These are phyloP conservation scores for Mycena vulgaris DNA, from an alignment of 768 basidiomycete genomes.

Conservation along the genomic window DNA sequence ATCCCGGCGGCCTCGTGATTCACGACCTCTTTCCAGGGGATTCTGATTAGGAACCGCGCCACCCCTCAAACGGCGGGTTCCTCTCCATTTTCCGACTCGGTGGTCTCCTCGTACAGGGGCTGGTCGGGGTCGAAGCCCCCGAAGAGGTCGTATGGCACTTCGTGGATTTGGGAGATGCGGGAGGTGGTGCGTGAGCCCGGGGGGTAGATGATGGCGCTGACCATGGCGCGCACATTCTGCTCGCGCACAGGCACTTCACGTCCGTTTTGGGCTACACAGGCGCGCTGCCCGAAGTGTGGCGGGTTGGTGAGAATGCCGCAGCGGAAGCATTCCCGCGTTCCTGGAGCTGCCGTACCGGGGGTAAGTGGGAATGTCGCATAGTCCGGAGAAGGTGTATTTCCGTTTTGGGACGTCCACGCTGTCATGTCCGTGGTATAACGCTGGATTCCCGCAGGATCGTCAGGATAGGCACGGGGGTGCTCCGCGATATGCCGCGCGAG, in stretches of 20 bases:
- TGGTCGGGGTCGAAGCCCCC: conserved; percentile 7
- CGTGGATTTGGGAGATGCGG: conserved; percentile 13
- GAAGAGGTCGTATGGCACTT: conserved; percentile 20
- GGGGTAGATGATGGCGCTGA: not conserved
- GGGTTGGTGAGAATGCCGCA: conserved; percentile 17
- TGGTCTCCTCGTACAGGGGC: not conserved
- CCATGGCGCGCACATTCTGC: not conserved
- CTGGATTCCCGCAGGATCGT: not conserved
- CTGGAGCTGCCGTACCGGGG: conserved; percentile 7
- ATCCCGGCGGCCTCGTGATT: conserved; percentile 1
- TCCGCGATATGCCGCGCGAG: not conserved
- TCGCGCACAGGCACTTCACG: not conserved
- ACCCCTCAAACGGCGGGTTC: conserved; percentile 29
- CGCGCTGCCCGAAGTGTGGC: not conserved
- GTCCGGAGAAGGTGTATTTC: not conserved
- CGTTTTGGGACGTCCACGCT: conserved; percentile 20
- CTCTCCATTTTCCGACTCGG: conserved; percentile 32
- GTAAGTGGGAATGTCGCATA: conserved; percentile 9
- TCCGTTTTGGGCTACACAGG: not conserved
- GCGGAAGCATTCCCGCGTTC: conserved; percentile 18
- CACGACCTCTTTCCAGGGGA: conserved; percentile 10
- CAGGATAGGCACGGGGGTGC: conserved; percentile 1
- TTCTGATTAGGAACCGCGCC: conserved; percentile 23
- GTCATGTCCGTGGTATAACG: not conserved
- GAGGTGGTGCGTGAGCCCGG: not conserved